These are phyloP conservation scores for Sphaerosporella brunnea DNA, from an alignment of 495 filamentous ascomycete species.

Conservation along the genomic window DNA sequence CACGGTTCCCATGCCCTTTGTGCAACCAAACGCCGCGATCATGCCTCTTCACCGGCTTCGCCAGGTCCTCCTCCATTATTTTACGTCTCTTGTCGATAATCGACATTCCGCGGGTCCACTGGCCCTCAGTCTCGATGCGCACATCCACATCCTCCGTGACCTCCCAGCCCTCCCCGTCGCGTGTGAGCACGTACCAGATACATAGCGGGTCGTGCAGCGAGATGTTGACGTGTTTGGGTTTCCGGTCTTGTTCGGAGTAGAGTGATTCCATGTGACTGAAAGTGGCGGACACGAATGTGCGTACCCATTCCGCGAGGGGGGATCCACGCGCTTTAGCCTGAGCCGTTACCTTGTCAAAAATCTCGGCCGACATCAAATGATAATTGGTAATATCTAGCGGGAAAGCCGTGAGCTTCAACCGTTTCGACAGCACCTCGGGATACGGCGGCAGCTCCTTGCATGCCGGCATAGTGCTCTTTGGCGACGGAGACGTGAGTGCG, in stretches of 20 bases:
- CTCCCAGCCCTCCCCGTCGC: conserved; percentile 25
- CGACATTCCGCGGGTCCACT: conserved; percentile 90
- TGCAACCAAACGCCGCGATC: conserved; percentile 49
- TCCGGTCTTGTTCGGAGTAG: conserved; percentile 34
- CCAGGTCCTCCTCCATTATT: conserved; percentile 38
- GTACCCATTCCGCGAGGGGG: conserved; percentile 68
- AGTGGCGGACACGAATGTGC: conserved; percentile 56
- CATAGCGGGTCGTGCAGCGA: conserved; percentile 76
- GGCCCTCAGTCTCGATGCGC: conserved; percentile 67
- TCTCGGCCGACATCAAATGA: conserved; percentile 45
- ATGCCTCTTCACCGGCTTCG: conserved; percentile 33
- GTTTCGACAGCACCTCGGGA: conserved; percentile 42
- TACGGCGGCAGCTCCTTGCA: conserved; percentile 40
- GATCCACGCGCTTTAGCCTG: conserved; percentile 36
- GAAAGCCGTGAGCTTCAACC: conserved; percentile 59
- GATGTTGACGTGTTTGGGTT: conserved; percentile 34
- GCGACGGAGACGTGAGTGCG: conserved; percentile 68
- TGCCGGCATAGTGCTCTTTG: conserved; percentile 34
- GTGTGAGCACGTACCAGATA: conserved; percentile 66
- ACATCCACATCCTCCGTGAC: conserved; percentile 44
- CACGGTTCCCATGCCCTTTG: conserved; percentile 39
- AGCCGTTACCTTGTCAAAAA: conserved; percentile 40
- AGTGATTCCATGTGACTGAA: conserved; percentile 54
- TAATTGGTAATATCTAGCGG: conserved; percentile 75
- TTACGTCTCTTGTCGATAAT: conserved; percentile 58